Evolutionary conservation across 2,329 filamentous ascomycete species (phyloP), one percentile per base, ranked within the genome.

Genomic region (Byssothecium circinans): DNA sequence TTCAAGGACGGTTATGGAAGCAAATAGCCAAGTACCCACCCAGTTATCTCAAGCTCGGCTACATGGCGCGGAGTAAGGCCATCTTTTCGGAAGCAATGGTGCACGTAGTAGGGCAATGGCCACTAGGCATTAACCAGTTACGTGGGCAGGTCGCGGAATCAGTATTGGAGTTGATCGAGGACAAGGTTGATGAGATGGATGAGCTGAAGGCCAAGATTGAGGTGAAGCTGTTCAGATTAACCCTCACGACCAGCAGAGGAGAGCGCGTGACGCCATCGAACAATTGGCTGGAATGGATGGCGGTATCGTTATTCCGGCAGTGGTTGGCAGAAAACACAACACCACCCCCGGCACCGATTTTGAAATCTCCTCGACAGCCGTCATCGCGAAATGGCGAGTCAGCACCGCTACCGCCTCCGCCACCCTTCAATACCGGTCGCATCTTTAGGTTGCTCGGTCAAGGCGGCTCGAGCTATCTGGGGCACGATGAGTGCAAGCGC

Each of bases 1-100:
- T 96, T 69, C 90, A 94, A 62, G 88, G 87, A 18, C 83, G 90
- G 1, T 80, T 97, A 2, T 96, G 91, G 87, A 95, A 94, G 71
- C 92, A 96, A 72, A 95, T 96, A 54, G 91, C 91, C 43, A 96
- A 96, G 72, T 96, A 96, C 66, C 91, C 92, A 11, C 89, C 94
- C 39, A 91, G 86, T 50, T 97, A 96, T 66, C 81, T 96, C 39
- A 91, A 91, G 48, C 81, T 97, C 1, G 91, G 91, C 30, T 96
- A 91, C 62, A 80, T 96, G 34, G 87, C 91, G 8, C 84, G 89
- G 36, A 91, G 86, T 62, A 87, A 88, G 56, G 85, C 91, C 34
- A 82, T 87, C 49, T 88, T 92, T 66, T 74, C 73, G 22, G 79
- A 97, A 74, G 90, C 91, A 0, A 78, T 97, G 40, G 89, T 96